Conservation (phyloP, 2,329 filamentous ascomycete genomes). For the Apiospora marii region DNA sequence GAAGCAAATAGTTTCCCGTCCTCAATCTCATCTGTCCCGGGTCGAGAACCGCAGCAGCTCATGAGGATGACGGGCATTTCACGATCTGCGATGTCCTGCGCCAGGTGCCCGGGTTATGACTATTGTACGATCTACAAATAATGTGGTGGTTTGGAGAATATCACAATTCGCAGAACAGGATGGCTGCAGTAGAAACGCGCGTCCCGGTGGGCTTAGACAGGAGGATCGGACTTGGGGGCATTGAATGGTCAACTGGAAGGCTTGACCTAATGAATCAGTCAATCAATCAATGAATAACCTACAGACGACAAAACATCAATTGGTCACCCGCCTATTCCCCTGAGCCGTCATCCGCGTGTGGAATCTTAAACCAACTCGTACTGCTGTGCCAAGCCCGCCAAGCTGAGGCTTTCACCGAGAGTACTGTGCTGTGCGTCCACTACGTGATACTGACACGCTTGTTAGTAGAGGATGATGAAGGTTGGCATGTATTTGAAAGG, state of each 20-base stretch:
- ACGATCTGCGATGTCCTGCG: not conserved
- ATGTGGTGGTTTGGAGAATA: not conserved
- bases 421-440: not conserved
- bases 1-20: constrained; percentile 8
- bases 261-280: not conserved
- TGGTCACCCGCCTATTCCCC: not conserved
- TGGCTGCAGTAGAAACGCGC: constrained; percentile 30
- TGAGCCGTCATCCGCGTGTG: not conserved
- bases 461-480: not conserved
- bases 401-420: not conserved
- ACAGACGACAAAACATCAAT: not conserved
- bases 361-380: not conserved
- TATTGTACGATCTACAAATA: constrained; percentile 1
- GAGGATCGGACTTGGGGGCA: not conserved
- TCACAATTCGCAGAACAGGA: not conserved
- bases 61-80: constrained; percentile 6
- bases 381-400: not conserved
- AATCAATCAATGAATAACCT: constrained; percentile 3
- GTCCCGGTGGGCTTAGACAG: constrained; percentile 31
- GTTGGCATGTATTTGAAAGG: not conserved
- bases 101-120: not conserved
- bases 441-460: not conserved
- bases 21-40: not conserved
- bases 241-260: not conserved
- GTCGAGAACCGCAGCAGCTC: not conserved